phyloP scores from a whole-genome alignment of 1,284 basidiomycete species.

The Leccinum proximum region DNA sequence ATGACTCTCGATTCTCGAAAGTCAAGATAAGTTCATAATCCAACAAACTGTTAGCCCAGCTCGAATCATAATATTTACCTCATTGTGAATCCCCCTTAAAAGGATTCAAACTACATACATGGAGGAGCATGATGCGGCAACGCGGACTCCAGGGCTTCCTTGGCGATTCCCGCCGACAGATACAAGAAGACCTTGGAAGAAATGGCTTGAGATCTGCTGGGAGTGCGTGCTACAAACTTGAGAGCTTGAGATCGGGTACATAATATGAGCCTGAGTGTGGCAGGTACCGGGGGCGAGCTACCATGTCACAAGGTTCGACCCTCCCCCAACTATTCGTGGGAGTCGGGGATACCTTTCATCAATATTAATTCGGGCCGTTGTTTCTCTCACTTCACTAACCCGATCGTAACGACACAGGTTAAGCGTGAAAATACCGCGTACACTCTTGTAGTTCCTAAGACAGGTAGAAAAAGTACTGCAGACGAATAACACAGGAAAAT shows the following conservation, averaged over 20 bases:
- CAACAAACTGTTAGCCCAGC: neutral
- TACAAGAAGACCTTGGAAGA: neutral
- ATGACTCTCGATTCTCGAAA: neutral
- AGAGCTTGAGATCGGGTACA: neutral
- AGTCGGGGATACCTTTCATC: no score
- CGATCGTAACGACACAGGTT: no score
- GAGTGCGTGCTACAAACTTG: neutral
- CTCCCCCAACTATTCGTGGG: no score
- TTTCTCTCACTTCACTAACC: no score
- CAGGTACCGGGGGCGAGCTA: neutral
- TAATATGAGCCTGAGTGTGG: neutral
- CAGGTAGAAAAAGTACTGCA: no score
- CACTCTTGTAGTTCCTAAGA: no score
- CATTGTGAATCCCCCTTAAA: neutral
- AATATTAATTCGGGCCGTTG: no score
- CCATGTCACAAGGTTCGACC: neutral
- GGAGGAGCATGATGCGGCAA: neutral
- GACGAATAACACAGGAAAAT: no score
- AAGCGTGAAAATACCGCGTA: no score
- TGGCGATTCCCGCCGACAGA: conserved; percentile 7
- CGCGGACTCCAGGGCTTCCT: neutral
- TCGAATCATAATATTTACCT: neutral
- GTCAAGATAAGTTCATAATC: neutral
- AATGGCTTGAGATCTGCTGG: neutral
- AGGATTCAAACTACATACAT: neutral